Evolutionary conservation across 1,284 basidiomycete genomes (phyloP), one percentile per base, ranked within the genome.

Genomic region (Leccinum subrobustum): DNA sequence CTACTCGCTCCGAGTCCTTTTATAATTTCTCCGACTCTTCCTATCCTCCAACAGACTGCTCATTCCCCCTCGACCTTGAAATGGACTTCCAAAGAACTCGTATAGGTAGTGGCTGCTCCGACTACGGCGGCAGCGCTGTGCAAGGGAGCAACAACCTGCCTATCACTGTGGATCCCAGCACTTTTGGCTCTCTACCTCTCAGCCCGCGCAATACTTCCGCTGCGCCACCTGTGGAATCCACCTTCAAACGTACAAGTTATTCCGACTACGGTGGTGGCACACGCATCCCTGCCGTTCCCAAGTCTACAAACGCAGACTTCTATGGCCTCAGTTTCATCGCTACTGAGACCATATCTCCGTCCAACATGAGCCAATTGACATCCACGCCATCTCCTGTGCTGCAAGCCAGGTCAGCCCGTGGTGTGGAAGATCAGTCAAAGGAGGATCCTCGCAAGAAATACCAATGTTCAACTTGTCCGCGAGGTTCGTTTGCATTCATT

Each of bases 391-490:
- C 81, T 6, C 63, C 74, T 20, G 77, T 81, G n/a, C 71, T 77
- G n/a, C 72, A 77, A 59, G 74, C 71, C 4, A 75, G 77, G 58
- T 75, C 76, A 6, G 67, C 79, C 48, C 66, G 73, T 16, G 66
- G 70, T 55, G 63, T 71, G 31, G 79, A 79, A 27, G 73, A 77
- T 61, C 78, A 82, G 57, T 70, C 69, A 12, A 80, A 82, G 65
- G 78, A 80, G 20, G 89, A 91, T 65, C 81, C 87, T 11, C 84
- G 88, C 70, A 88, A 87, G 75, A 91, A 89, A 69, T 92, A 92
- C 72, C 84, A 82, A 67, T 93, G 91, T 70, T 75, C 81, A 11
- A 79, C 80, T 27, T 93, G 91, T 72, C 85, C 87, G 23, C 79
- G 90, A 78, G 83, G 90, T 91, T 71, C 53, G 74, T 68, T 64